Evolutionary conservation across 1,284 basidiomycete genomes (phyloP).

Genomic region (Sparassis latifolia): DNA sequence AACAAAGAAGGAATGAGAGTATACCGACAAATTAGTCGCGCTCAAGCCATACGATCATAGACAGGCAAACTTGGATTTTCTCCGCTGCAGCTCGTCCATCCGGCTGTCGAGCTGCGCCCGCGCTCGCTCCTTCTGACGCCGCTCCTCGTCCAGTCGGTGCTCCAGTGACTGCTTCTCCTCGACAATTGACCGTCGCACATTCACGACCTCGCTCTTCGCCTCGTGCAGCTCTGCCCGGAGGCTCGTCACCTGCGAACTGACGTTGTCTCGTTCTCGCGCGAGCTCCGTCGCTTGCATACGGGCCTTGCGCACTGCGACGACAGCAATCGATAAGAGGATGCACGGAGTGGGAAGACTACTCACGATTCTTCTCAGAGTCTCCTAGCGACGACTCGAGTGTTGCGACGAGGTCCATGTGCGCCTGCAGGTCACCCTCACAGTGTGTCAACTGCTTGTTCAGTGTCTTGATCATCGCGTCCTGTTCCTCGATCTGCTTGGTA

Average conservation of each 20-base stretch:
- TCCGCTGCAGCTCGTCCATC: conserved; percentile 76
- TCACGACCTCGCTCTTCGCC: conserved; percentile 71
- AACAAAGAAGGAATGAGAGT: too few species aligned
- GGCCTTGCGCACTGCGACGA: conserved; percentile 71
- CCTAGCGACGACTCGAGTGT: conserved; percentile 79
- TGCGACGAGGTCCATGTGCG: conserved; percentile 85
- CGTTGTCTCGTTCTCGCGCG: conserved; percentile 74
- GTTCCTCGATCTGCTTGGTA: conserved; percentile 71
- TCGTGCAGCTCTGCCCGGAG: conserved; percentile 68
- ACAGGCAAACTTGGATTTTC: conserved; percentile 83
- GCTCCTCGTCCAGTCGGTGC: conserved; percentile 74
- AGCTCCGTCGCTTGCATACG: conserved; percentile 86
- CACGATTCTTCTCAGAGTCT: conserved; percentile 86
- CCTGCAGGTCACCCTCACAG: conserved; percentile 85
- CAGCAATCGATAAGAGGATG: conserved; percentile 3
- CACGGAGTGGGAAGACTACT: conserved; percentile 27
- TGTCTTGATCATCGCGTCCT: conserved; percentile 86
- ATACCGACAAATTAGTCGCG: not conserved
- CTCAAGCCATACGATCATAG: conserved; percentile 36
- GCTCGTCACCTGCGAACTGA: conserved; percentile 55
- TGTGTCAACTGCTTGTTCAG: conserved; percentile 88
- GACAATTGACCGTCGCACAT: conserved; percentile 70
- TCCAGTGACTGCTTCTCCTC: conserved; percentile 84
- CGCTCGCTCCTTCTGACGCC: conserved; percentile 74
- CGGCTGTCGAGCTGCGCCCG: conserved; percentile 78